Evolutionary conservation across 2,329 filamentous ascomycete genomes (phyloP).

Genomic region (Ceratocystiopsis sp.): DNA sequence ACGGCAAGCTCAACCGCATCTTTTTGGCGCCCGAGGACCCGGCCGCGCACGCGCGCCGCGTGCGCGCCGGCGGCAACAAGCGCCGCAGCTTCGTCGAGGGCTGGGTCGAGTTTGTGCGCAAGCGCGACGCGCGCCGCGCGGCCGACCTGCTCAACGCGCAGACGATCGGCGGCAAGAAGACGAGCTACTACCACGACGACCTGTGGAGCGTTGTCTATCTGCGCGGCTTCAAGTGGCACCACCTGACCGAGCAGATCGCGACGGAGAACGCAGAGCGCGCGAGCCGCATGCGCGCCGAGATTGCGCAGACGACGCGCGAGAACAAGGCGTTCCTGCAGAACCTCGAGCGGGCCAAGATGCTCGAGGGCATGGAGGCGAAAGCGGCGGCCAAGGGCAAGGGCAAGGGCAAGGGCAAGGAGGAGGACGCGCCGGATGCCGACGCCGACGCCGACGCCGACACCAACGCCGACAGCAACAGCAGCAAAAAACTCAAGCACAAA

Average conservation of each 20-base stretch:
- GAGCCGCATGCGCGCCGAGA: slow-evolving; percentile 61
- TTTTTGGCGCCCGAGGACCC: slow-evolving; percentile 67
- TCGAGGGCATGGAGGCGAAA: slow-evolving; percentile 54
- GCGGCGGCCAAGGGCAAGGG: slow-evolving; percentile 27
- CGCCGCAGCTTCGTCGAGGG: slow-evolving; percentile 69
- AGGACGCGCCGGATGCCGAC: slow-evolving; percentile 9
- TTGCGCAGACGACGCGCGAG: slow-evolving; percentile 57
- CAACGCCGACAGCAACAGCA: slow-evolving; percentile 1
- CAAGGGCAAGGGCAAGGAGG: slow-evolving; percentile 9
- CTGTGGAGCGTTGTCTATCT: slow-evolving; percentile 74
- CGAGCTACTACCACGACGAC: slow-evolving; percentile 69
- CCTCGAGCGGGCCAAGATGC: slow-evolving; percentile 63
- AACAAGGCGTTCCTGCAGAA: slow-evolving; percentile 70
- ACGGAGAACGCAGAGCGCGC: slow-evolving; percentile 66
- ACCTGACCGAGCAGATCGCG: slow-evolving; percentile 60
- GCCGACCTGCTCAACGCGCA: slow-evolving; percentile 61
- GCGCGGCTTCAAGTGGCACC: slow-evolving; percentile 67
- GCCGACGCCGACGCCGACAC: slow-evolving; percentile 5
- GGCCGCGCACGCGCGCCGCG: slow-evolving; percentile 44
- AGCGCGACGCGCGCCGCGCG: slow-evolving; percentile 60
- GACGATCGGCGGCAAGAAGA: slow-evolving; percentile 70
- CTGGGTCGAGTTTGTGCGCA: slow-evolving; percentile 69
- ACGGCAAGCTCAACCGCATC: slow-evolving; percentile 59
- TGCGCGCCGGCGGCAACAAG: slow-evolving; percentile 64
- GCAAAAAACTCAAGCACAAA: slow-evolving; percentile 12